These are phyloP conservation scores for Microdochium paspali DNA, from an alignment of 2,329 filamentous ascomycete genomes.

Conservation along the genomic window DNA sequence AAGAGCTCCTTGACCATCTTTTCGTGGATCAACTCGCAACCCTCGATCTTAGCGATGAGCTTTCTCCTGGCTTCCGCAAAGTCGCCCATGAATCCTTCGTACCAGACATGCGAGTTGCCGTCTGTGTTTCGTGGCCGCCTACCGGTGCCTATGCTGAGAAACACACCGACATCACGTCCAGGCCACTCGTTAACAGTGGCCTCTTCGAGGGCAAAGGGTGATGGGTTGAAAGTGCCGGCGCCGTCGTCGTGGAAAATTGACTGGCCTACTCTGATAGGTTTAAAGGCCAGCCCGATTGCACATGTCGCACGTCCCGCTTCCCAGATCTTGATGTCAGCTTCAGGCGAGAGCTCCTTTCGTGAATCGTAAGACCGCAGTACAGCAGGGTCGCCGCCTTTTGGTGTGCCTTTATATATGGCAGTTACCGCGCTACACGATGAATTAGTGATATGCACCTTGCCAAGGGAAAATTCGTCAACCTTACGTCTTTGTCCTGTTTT, in stretches of 20 bases:
- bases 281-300: constrained; percentile 87
- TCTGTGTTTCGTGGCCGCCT: constrained; percentile 61
- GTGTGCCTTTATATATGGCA: constrained; percentile 79
- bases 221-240: constrained; percentile 82
- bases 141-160: constrained; percentile 90
- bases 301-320: constrained; percentile 92
- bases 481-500: constrained; percentile 84
- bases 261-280: constrained; percentile 89
- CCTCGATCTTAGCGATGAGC: constrained; percentile 87
- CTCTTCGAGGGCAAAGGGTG: constrained; percentile 79
- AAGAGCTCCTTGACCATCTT: constrained; percentile 76
- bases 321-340: constrained; percentile 94
- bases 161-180: constrained; percentile 82
- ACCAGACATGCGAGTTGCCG: constrained; percentile 73
- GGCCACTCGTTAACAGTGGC: constrained; percentile 92
- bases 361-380: constrained; percentile 93
- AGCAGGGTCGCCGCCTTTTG: constrained; percentile 55
- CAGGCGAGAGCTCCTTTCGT: constrained; percentile 77
- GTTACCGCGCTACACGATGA: constrained; percentile 69
- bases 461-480: constrained; percentile 16
- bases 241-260: constrained; percentile 93
- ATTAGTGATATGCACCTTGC: constrained; percentile 10
- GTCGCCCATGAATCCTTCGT: constrained; percentile 85
- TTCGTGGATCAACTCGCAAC: constrained; percentile 84
- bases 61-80: constrained; percentile 83